Conservation (phyloP, 371 early-diverging fungal genomes). For the Apophysomyces variabilis region DNA sequence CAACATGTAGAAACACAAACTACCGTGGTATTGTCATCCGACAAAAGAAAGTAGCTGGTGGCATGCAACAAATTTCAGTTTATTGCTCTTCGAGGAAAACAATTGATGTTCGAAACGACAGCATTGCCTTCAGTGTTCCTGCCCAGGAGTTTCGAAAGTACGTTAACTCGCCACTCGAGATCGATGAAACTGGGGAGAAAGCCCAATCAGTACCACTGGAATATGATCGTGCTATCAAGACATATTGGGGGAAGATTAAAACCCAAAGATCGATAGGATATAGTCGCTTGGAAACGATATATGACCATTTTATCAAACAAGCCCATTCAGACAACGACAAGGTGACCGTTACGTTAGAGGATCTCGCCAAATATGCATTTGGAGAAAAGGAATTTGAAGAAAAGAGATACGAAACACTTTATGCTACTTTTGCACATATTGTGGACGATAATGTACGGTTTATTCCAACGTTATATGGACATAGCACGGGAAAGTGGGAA, state of each 20-base stretch:
- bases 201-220: slow-evolving; percentile 22
- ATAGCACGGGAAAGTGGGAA: slow-evolving; percentile 55
- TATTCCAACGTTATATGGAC: slow-evolving; percentile 41
- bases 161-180: slow-evolving; percentile 11
- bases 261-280: slow-evolving; percentile 28
- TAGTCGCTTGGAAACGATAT: slow-evolving; percentile 26
- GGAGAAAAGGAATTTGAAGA: slow-evolving; percentile 21
- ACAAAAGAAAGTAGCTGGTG: slow-evolving; percentile 43
- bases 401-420: slow-evolving; percentile 16
- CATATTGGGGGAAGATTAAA: slow-evolving; percentile 34
- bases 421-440: slow-evolving; percentile 66
- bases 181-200: slow-evolving; percentile 11
- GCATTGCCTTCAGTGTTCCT: slow-evolving; percentile 54
- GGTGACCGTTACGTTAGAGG: slow-evolving; percentile 28
- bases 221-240: slow-evolving; percentile 29
- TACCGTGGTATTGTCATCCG: slow-evolving; percentile 53
- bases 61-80: slow-evolving; percentile 47
- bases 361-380: slow-evolving; percentile 46
- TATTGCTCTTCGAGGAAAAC: slow-evolving; percentile 27
- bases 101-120: slow-evolving; percentile 44
- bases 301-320: slow-evolving; percentile 31
- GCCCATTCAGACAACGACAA: slow-evolving; percentile 19
- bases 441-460: slow-evolving; percentile 56
- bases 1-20: slow-evolving; percentile 39
- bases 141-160: slow-evolving; percentile 16